phyloP scores from a whole-genome alignment of 2,329 filamentous ascomycete species.

The Paecilomyces sp. region DNA sequence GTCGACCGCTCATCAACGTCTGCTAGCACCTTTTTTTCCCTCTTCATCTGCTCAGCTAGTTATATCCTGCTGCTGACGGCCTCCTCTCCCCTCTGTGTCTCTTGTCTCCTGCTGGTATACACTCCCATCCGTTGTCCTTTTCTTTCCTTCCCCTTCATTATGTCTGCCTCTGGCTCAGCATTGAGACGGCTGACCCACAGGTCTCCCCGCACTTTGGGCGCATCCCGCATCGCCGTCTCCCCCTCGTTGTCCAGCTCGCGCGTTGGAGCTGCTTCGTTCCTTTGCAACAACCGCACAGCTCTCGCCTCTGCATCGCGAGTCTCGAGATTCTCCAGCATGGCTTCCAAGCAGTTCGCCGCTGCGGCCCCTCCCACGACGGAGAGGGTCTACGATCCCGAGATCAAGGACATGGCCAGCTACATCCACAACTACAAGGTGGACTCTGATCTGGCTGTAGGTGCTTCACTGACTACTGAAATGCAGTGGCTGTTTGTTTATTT shows the following conservation, averaged over 20 bases:
- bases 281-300: slow-evolving; percentile 10
- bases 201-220: slow-evolving; percentile 36
- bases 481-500: not conserved
- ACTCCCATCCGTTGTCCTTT: slow-evolving; percentile 13
- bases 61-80: not conserved
- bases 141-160: slow-evolving; percentile 11
- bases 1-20: not conserved
- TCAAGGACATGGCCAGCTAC: slow-evolving; percentile 90
- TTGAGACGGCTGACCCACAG: slow-evolving; percentile 36
- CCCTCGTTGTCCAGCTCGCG: slow-evolving; percentile 23
- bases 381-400: slow-evolving; percentile 77
- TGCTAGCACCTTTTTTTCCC: not conserved
- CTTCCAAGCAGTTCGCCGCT: slow-evolving; percentile 29
- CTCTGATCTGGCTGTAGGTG: slow-evolving; percentile 81
- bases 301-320: slow-evolving; percentile 14
- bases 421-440: slow-evolving; percentile 86
- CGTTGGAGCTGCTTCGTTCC: slow-evolving; percentile 11
- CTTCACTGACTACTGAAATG: not conserved
- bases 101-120: slow-evolving; percentile 2
- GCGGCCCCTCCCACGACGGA: slow-evolving; percentile 25
- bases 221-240: slow-evolving; percentile 40
- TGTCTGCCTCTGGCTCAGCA: slow-evolving; percentile 35
- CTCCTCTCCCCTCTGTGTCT: not conserved
- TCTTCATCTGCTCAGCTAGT: not conserved
- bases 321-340: slow-evolving; percentile 37